phyloP scores from a whole-genome alignment of 2,329 filamentous ascomycete species.

The Graphiopsis chlorocephala region DNA sequence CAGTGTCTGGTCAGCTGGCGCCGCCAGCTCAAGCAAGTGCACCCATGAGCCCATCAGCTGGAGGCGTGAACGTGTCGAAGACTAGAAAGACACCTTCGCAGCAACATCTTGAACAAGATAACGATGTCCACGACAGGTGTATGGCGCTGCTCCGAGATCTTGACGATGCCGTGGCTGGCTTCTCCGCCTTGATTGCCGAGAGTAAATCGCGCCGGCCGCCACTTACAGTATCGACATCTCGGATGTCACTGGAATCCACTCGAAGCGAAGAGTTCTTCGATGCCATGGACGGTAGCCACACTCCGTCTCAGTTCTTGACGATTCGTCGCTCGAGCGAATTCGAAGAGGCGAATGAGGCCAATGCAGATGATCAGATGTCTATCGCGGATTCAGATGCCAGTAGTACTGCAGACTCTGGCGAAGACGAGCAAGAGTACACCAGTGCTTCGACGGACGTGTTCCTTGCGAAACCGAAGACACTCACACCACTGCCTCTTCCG shows the following conservation, averaged over 20 bases:
- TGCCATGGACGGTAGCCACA: slow-evolving; percentile 64
- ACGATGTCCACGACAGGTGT: slow-evolving; percentile 73
- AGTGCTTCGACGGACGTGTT: slow-evolving; percentile 53
- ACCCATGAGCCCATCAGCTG: slow-evolving; percentile 34
- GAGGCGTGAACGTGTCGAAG: slow-evolving; percentile 38
- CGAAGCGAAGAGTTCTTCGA: slow-evolving; percentile 93
- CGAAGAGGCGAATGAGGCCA: slow-evolving; percentile 59
- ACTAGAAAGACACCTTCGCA: slow-evolving; percentile 11
- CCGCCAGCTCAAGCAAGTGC: slow-evolving; percentile 42
- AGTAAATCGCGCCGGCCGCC: slow-evolving; percentile 73
- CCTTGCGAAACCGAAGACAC: slow-evolving; percentile 70
- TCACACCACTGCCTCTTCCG: slow-evolving; percentile 73
- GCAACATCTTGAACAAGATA: slow-evolving; percentile 14
- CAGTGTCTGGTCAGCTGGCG: slow-evolving; percentile 53
- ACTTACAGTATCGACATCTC: slow-evolving; percentile 40
- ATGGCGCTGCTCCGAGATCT: slow-evolving; percentile 80
- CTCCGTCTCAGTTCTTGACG: slow-evolving; percentile 65
- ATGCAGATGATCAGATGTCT: slow-evolving; percentile 52
- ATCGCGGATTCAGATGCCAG: slow-evolving; percentile 62
- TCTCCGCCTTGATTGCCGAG: slow-evolving; percentile 70
- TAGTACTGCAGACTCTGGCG: slow-evolving; percentile 50
- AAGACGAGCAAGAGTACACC: slow-evolving; percentile 13
- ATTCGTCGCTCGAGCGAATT: slow-evolving; percentile 72
- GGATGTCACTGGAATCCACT: slow-evolving; percentile 75
- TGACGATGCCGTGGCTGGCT: slow-evolving; percentile 78